Percentiles rank a stretch among this genome's conserved stretches.
Evolutionary conservation across 768 basidiomycete species (phyloP).

Genomic region (Mycena pura): DNA sequence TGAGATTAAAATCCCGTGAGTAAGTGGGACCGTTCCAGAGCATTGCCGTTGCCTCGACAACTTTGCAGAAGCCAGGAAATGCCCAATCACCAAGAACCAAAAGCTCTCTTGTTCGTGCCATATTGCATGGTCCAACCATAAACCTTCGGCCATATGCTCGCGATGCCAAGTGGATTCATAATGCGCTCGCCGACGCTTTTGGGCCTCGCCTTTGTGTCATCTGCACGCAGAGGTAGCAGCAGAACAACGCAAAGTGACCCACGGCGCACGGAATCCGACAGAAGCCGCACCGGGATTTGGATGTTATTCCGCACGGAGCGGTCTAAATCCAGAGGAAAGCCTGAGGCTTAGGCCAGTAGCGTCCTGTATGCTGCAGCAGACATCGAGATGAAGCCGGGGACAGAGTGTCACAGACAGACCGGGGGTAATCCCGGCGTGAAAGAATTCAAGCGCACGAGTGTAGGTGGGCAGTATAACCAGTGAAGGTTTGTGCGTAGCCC

Average conservation of each 20-base stretch:
- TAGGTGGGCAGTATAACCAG: constrained; percentile 9
- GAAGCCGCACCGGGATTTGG: constrained; percentile 25
- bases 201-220: constrained; percentile 16
- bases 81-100: constrained; percentile 9
- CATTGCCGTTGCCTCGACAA: constrained; percentile 24
- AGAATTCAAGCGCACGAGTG: constrained; percentile 21
- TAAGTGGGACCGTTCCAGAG: constrained; percentile 11
- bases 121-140: constrained; percentile 1
- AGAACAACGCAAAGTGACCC: constrained; percentile 20
- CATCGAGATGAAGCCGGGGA: constrained; percentile 8
- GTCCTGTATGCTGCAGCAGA: constrained; percentile 10
- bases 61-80: constrained; percentile 3
- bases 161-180: constrained; percentile 24
- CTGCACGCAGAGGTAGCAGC: constrained; percentile 14
- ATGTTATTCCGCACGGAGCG: constrained; percentile 23
- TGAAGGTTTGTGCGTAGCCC: constrained; percentile 19
- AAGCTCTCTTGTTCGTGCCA: constrained; percentile 26
- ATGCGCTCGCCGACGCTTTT: constrained; percentile 29
- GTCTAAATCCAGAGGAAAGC: constrained; percentile 24
- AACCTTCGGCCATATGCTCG: constrained; percentile 15
- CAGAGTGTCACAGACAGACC: constrained; percentile 8
- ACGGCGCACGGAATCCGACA: constrained; percentile 22
- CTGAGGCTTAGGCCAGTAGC: constrained; percentile 21
- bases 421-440: constrained; percentile 7
- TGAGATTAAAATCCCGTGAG: background rate